Evolutionary conservation across 208 protist species (phyloP).

Genomic region (Trichomonas vaginalis): DNA sequence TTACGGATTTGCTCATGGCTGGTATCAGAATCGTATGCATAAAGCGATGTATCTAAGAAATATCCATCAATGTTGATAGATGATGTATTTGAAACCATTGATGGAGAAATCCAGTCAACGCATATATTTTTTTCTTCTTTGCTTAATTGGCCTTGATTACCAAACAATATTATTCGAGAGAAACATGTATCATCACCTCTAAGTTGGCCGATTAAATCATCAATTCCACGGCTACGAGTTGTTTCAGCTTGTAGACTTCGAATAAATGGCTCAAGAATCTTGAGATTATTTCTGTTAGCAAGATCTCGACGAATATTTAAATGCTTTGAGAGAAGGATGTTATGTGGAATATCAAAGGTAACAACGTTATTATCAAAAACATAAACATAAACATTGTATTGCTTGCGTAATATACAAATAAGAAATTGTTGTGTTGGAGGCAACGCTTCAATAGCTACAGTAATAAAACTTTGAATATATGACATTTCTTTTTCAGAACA

Average conservation of each 20-base stretch:
- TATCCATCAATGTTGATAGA: not conserved
- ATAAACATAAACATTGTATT: not conserved
- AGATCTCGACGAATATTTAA: not conserved
- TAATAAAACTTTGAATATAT: not conserved
- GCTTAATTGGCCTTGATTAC: not conserved
- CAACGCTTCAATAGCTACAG: not conserved
- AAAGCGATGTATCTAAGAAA: not conserved
- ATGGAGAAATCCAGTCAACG: not conserved
- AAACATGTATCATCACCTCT: not conserved
- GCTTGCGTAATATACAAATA: not conserved
- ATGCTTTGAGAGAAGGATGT: not conserved
- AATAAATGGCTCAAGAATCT: not conserved
- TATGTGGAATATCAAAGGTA: not conserved
- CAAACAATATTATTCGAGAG: not conserved
- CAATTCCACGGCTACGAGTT: not conserved
- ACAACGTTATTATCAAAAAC: not conserved
- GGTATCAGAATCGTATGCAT: not conserved
- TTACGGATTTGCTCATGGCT: not conserved
- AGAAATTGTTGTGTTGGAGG: not conserved
- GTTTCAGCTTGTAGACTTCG: not conserved
- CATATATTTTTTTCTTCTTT: not conserved
- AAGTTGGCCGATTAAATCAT: not conserved
- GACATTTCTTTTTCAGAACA: not conserved
- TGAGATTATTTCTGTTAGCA: not conserved
- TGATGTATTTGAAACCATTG: not conserved